A percentile compares a stretch with the other conserved stretches of the same genome.
These are phyloP conservation scores for Solanum verrucosum DNA, from an alignment of 257 asterid genomes.

Conservation along the genomic window DNA sequence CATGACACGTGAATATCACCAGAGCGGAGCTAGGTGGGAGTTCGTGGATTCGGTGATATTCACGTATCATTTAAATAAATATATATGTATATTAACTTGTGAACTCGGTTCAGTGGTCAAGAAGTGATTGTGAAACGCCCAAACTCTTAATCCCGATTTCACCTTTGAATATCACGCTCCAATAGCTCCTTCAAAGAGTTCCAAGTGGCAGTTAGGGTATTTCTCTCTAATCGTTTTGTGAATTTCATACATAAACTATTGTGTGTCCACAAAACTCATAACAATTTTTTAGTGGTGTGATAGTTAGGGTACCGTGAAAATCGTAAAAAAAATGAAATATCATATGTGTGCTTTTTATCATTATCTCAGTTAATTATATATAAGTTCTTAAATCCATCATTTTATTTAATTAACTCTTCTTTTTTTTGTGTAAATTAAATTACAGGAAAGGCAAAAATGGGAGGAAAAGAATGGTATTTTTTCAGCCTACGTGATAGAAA, in stretches of 20 bases:
- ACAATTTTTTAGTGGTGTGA: background rate
- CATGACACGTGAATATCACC: background rate
- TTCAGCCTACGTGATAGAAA: constrained; percentile 89
- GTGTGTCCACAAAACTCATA: background rate
- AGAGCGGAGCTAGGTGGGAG: background rate
- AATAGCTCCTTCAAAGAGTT: background rate
- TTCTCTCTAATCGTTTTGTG: too few species aligned
- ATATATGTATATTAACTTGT: background rate
- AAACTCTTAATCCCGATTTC: background rate
- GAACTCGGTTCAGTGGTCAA: background rate
- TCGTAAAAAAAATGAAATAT: background rate
- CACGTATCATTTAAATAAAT: too few species aligned
- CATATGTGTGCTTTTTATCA: background rate
- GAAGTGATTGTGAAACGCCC: background rate
- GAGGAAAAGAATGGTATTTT: constrained; percentile 92
- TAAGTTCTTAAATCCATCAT: background rate
- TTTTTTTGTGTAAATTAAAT: background rate
- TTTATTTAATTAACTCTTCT: background rate
- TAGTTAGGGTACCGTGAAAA: background rate
- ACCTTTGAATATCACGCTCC: background rate
- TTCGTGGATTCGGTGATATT: too few species aligned
- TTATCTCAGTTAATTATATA: background rate
- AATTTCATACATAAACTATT: background rate
- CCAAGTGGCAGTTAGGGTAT: too few species aligned
- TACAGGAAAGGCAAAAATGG: constrained; percentile 86